Evolutionary conservation across 371 early-diverging fungal genomes (phyloP).

Genomic region (Mucor sp.): DNA sequence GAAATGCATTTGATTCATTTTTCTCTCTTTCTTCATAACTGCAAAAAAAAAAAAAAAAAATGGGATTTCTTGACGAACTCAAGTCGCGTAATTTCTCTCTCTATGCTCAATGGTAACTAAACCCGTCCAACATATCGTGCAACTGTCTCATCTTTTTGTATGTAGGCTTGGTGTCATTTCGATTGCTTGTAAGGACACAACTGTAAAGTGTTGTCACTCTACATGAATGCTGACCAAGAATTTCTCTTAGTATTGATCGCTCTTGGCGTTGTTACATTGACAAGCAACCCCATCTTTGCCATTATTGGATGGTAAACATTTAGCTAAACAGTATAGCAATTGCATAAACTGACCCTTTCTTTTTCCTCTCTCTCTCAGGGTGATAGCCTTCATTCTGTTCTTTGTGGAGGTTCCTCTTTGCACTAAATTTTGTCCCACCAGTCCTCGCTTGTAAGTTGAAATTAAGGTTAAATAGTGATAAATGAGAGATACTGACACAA

Average conservation of each 20-base stretch:
- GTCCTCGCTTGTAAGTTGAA: conserved; percentile 46
- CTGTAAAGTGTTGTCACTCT: neutral
- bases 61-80: conserved; percentile 49
- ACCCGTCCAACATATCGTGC: neutral
- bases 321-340: neutral
- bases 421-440: conserved; percentile 50
- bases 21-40: neutral
- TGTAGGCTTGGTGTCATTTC: conserved; percentile 44
- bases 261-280: conserved; percentile 36
- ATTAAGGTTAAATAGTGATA: neutral
- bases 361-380: conserved; percentile 26
- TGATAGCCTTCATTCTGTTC: conserved; percentile 47
- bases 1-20: neutral
- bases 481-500: neutral
- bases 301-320: conserved; percentile 45
- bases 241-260: conserved; percentile 35
- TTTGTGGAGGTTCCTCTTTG: conserved; percentile 52
- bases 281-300: conserved; percentile 37
- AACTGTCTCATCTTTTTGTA: neutral
- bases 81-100: conserved; percentile 51
- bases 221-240: neutral
- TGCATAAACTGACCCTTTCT: neutral
- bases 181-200: conserved; percentile 38
- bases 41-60: conserved; percentile 13
- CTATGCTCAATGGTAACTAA: conserved; percentile 50